Evolutionary conservation across 495 filamentous ascomycete genomes (phyloP).

Genomic region (Daldinia grandis): DNA sequence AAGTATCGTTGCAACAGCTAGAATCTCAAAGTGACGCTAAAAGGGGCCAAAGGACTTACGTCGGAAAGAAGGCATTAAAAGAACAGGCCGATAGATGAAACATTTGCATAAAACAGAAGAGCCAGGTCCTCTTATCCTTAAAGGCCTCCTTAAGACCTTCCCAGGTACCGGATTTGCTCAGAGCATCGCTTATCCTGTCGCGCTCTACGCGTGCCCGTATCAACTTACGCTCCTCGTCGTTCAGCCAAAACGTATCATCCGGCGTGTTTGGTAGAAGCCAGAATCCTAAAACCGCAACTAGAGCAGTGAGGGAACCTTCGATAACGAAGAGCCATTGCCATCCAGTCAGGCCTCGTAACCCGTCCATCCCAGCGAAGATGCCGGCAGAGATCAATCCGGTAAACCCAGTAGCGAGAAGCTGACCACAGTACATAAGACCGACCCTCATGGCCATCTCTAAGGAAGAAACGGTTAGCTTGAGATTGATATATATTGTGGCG

Average conservation of each 20-base stretch:
- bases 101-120: constrained; percentile 49
- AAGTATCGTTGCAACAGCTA: not conserved
- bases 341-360: constrained; percentile 25
- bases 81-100: constrained; percentile 45
- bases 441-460: constrained; percentile 42
- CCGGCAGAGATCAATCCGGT: constrained; percentile 39
- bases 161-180: constrained; percentile 31
- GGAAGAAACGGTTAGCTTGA: not conserved
- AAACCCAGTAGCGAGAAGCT: constrained; percentile 37
- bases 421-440: constrained; percentile 36
- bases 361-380: constrained; percentile 41
- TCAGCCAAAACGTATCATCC: constrained; percentile 42
- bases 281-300: constrained; percentile 39
- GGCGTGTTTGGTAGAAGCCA: constrained; percentile 47
- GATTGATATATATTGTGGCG: not conserved
- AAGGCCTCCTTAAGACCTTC: constrained; percentile 44
- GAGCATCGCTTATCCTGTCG: constrained; percentile 42
- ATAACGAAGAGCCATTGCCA: constrained; percentile 48
- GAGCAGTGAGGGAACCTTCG: constrained; percentile 41
- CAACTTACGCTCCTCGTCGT: constrained; percentile 36
- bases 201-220: constrained; percentile 40
- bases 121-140: constrained; percentile 44
- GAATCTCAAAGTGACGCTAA: not conserved
- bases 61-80: constrained; percentile 55
- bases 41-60: constrained; percentile 26